Base-by-base conservation (phyloP, 2,329 filamentous ascomycete genomes). In the Trichophyton rubrum region DNA sequence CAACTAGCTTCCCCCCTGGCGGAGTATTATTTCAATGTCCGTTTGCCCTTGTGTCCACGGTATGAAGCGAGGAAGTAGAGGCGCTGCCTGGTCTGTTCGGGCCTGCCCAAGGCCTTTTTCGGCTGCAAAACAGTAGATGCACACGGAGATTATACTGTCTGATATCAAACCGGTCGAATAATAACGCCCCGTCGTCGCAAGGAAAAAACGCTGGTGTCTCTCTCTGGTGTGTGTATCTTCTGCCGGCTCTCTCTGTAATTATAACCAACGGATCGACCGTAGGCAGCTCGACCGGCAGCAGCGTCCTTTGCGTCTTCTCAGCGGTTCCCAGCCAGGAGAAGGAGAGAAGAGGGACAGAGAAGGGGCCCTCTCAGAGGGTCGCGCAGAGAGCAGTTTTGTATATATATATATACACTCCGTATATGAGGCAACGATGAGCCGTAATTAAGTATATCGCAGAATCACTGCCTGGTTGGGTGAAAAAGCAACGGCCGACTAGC, bases 61-160 rank as follows among this genome's bases (percentile, higher is more conserved):
- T 38, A 38, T 38, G 11, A 38, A 38, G 33, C 33, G 24, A 35
- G 27, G 27, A 35, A 33, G 22, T 35, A n/a, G 20, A 55, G 27
- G 51, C 27, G 17, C 27, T 27, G 49, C 49, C 49, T 53, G 22
- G 20, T 35, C 22, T 53, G 9, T 55, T 35, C 45, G 45, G 45
- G 51, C 51, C 51, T 33, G 51, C 51, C 51, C 51, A 55, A 9
- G 40, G 24, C 11, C 33, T 38, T 51, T 1, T 24, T 51, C 20
- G 11, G 15, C 45, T 22, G 3, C n/a, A 24, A 27, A 30, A 8
- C 27, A 55, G n/a, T 7, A 38, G 51, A 35, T 55, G 51, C 27
- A 55, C 51, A 55, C 51, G 51, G 51, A 55, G 51, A 17, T 55
- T 55, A 55, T 55, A 20, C 51, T 33, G 51, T 11, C 17, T 35